Conservation (phyloP, 2,329 filamentous ascomycete species). For the Xenosphaeropsis pyriputrescens region DNA sequence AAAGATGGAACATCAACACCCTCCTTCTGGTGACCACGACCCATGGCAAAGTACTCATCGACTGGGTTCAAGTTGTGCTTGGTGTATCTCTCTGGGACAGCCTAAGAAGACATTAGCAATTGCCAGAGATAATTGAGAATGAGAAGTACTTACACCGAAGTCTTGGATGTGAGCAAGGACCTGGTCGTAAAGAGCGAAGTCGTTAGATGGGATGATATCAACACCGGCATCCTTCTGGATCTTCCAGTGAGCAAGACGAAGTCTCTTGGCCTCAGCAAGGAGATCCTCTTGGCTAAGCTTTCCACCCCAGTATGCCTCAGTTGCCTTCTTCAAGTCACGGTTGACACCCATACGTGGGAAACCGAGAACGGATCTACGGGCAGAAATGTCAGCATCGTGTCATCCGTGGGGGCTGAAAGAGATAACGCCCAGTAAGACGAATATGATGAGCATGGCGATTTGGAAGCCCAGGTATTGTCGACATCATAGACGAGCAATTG, state of each 20-base stretch:
- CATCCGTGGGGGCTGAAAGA: neutral
- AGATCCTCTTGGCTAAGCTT: conserved; percentile 90
- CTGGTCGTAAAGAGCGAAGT: conserved; percentile 98
- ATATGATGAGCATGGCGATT: too few species aligned
- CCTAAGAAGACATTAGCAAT: conserved; percentile 30
- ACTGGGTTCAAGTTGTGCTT: conserved; percentile 75
- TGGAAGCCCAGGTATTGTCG: neutral
- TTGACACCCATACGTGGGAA: conserved; percentile 98
- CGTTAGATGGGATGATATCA: conserved; percentile 96
- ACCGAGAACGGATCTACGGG: conserved; percentile 57
- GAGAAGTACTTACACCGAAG: conserved; percentile 59
- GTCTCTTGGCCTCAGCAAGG: conserved; percentile 87
- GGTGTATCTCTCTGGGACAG: conserved; percentile 84
- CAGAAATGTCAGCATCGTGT: conserved; percentile 4
- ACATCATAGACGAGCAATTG: neutral
- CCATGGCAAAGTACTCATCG: conserved; percentile 99
- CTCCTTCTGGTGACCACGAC: conserved; percentile 93
- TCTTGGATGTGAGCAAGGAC: conserved; percentile 96
- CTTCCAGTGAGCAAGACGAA: conserved; percentile 95
- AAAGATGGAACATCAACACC: conserved; percentile 83
- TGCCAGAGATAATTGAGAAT: conserved; percentile 3
- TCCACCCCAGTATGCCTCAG: conserved; percentile 74
- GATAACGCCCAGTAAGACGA: neutral
- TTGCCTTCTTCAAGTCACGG: conserved; percentile 99
- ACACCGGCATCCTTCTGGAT: conserved; percentile 98